Evolutionary conservation across 2,329 filamentous ascomycete genomes (phyloP).

Genomic region (Exophiala mesophila): DNA sequence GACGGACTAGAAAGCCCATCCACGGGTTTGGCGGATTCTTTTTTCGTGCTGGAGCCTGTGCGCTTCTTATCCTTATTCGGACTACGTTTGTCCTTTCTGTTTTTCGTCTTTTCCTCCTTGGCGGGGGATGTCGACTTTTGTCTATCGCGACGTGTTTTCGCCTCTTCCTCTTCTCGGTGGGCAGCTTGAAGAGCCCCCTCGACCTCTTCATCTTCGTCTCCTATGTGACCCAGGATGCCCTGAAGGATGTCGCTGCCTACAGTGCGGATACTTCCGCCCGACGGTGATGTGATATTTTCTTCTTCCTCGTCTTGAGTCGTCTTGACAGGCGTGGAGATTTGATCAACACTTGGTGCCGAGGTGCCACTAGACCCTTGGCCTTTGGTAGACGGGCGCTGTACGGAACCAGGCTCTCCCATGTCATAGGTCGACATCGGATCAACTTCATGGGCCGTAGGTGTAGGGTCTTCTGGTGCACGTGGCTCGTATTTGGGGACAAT

Average conservation of each 20-base stretch:
- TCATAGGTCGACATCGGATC: slow-evolving; percentile 15
- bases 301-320: slow-evolving; percentile 9
- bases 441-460: slow-evolving; percentile 13
- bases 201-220: slow-evolving; percentile 13
- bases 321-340: slow-evolving; percentile 14
- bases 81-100: background rate
- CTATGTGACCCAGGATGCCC: slow-evolving; percentile 23
- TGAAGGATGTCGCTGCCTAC: slow-evolving; percentile 21
- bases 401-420: background rate
- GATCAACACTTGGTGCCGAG: slow-evolving; percentile 1
- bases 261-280: slow-evolving; percentile 24
- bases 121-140: slow-evolving; percentile 6
- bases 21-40: background rate
- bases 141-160: background rate
- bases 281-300: slow-evolving; percentile 18
- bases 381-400: background rate
- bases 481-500: slow-evolving; percentile 18
- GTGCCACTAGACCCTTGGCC: no score
- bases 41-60: background rate
- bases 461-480: slow-evolving; percentile 23
- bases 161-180: background rate
- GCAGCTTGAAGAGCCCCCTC: background rate
- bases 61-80: background rate
- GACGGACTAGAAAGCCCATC: background rate
- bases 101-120: slow-evolving; percentile 1